Evolutionary conservation across 192 early-diverging fungal species (phyloP), one percentile per base, ranked within the genome.

Genomic region (Coemansia sp.): DNA sequence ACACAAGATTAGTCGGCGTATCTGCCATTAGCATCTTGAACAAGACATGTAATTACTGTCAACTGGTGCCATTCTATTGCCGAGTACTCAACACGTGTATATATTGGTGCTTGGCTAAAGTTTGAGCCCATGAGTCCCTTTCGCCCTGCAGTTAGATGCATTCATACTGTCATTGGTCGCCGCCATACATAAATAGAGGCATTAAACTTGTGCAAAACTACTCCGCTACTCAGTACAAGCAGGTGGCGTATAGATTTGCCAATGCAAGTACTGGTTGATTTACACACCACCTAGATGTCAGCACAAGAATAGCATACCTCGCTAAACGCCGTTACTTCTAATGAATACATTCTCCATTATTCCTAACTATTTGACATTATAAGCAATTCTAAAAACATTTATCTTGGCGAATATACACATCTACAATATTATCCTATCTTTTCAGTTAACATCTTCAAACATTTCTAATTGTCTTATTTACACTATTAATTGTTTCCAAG

Each of bases 161-260:
- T 55, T 13, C 52, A 30, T 30, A 55, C 52, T 55, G 52, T 28
- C 11, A 55, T 55, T 30, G 11, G 13, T 55, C 28, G 5, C 10
- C 30, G 52, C 52, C 52, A 55, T 28, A 2, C 26, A 30, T 55
- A 55, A 30, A 26, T 13, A 55, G 52, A 55, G 52, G 13, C 52
- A 55, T 19, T 50, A 19, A 26, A 11, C 49, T 8, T 21, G 49
- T 9, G 0, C 10, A 50, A 11, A 23, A 26, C 10, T 44, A 44
- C 43, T 13, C 13, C 43, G 11, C 43, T 17, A 10, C 14, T 17
- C 43, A 44, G 43, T 44, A 17, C 14, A 17, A 17, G 16, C 49
- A 50, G 10, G 52, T 55, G 52, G 52, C 52, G 52, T 30, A 30
- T 30, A 55, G 52, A 55, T 30, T 55, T 55, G 26, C 52, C 52